These are phyloP conservation scores for Myriosclerotinia curreyana DNA, from an alignment of 2,329 filamentous ascomycete genomes.

Conservation along the genomic window DNA sequence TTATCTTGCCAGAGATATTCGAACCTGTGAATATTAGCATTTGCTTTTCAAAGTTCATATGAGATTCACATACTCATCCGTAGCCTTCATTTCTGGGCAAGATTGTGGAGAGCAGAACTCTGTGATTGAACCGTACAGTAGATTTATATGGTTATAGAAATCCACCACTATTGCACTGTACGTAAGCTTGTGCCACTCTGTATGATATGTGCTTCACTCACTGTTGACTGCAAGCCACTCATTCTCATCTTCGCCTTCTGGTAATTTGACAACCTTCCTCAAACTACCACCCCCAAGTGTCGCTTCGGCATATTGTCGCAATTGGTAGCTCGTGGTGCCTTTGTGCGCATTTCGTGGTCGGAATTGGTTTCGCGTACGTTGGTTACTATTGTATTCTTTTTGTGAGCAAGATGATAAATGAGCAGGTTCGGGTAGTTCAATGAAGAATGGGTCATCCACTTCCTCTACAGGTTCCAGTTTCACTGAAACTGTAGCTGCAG, in stretches of 20 bases:
- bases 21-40: slow-evolving; percentile 57
- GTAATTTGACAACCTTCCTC: slow-evolving; percentile 92
- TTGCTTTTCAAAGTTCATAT: slow-evolving; percentile 2
- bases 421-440: slow-evolving; percentile 42
- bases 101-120: slow-evolving; percentile 98
- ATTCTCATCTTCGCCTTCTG: slow-evolving; percentile 95
- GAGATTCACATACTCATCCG: slow-evolving; percentile 72
- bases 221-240: slow-evolving; percentile 98
- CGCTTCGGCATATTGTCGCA: slow-evolving; percentile 96
- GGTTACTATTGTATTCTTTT: slow-evolving; percentile 58
- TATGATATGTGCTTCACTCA: slow-evolving; percentile 44
- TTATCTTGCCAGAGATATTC: slow-evolving; percentile 99
- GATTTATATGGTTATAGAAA: slow-evolving; percentile 99
- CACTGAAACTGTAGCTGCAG: slow-evolving; percentile 31
- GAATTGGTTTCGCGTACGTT: slow-evolving; percentile 86
- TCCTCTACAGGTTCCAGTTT: slow-evolving; percentile 21
- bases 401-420: slow-evolving; percentile 42
- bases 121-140: slow-evolving; percentile 97
- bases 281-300: slow-evolving; percentile 92
- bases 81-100: slow-evolving; percentile 99
- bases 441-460: slow-evolving; percentile 38
- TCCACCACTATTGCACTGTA: slow-evolving; percentile 74
- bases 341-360: slow-evolving; percentile 81
- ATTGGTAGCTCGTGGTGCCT: slow-evolving; percentile 85
- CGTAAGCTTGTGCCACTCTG: slow-evolving; percentile 38